Evolutionary conservation across 768 basidiomycete species (phyloP).

Genomic region (Lactarius psammicola): DNA sequence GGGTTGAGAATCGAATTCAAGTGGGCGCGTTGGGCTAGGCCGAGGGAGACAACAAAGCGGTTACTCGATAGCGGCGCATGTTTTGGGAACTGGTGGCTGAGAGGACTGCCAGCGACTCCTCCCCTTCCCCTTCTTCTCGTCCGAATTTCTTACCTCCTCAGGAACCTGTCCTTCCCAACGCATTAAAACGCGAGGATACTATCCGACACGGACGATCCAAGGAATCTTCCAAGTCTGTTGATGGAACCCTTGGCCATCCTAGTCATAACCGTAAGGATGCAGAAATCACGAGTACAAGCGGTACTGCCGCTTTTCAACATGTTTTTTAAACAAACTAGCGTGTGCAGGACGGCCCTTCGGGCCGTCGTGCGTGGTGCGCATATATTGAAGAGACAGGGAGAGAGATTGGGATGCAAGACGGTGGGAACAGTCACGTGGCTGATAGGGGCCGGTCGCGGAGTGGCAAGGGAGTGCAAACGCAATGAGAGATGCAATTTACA

Average conservation of each 20-base stretch:
- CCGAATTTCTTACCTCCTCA: slow-evolving; percentile 33
- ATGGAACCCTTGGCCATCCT: slow-evolving; percentile 38
- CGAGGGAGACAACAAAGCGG: slow-evolving; percentile 53
- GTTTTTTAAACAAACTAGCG: too few relatives aligned
- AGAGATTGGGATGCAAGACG: too few relatives aligned
- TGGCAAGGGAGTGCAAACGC: too few relatives aligned
- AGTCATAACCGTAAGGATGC: slow-evolving; percentile 14
- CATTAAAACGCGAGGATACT: slow-evolving; percentile 47
- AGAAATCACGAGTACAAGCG: slow-evolving; percentile 9
- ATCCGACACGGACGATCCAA: slow-evolving; percentile 37
- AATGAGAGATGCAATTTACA: too few relatives aligned
- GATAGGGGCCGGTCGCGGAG: too few relatives aligned
- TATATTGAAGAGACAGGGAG: too few relatives aligned
- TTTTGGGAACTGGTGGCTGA: slow-evolving; percentile 82
- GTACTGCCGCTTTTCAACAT: slow-evolving; percentile 44
- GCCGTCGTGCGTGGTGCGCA: too few relatives aligned
- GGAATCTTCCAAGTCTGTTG: slow-evolving; percentile 42
- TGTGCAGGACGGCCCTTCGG: too few relatives aligned
- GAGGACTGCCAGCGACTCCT: slow-evolving; percentile 52
- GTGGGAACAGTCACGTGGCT: too few relatives aligned
- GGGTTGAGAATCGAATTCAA: slow-evolving; percentile 42
- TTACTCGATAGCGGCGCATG: slow-evolving; percentile 63
- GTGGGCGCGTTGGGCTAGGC: slow-evolving; percentile 62
- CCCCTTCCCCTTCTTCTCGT: neutral
- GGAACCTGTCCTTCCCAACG: slow-evolving; percentile 60